Evolutionary conservation across 139 green algal genomes (phyloP), one percentile per base, ranked within the genome.

Genomic region (Chlorella sp.): DNA sequence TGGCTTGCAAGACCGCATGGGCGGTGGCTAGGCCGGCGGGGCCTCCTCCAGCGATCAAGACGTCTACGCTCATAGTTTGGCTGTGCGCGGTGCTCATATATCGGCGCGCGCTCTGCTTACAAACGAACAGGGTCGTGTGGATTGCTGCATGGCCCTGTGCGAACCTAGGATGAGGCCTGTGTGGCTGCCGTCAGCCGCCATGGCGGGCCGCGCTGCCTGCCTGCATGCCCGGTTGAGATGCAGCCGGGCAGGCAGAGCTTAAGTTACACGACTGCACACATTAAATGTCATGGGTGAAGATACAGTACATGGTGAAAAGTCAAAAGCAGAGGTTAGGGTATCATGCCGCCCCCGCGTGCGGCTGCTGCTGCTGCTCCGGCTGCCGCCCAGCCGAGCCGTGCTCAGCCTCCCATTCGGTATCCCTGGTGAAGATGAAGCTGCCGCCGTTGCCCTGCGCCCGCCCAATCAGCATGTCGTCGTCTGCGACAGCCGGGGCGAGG

Each of bases 381-480:
- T 70, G 64, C 28, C 41, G 64, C 51, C 36, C n/a, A n/a, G n/a
- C 24, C 60, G 22, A 36, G 9, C 40, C 40, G 51, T 76, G 36
- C 19, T 26, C 70, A 51, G 17, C 19, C 80, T 80, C 62, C 80
- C n/a, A 30, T 56, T 72, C 69, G 22, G 17, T 38, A 36, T 34
- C 82, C 7, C 76, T 30, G 20, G 30, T 85, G 51, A 92, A 93
- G 0, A 92, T 86, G 56, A 92, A 93, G 28, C 44, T 88, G 34
- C 90, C 90, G 41, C 85, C 87, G 19, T 79, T 80, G 36, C 69
- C 82, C 56, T 88, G 75, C 43, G 86, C 82, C 34, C 88, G 51
- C n/a, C 90, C 90, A 34, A 93, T 81, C 40, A 93, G 83, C 79
- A 90, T 89, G 51, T 92, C 89, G 0, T 92, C 82, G 65, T 93